A percentile compares a stretch with the other conserved stretches of the same genome.
These are phyloP conservation scores for Trichoderma gamsii DNA, from an alignment of 495 filamentous ascomycete species.

Conservation along the genomic window DNA sequence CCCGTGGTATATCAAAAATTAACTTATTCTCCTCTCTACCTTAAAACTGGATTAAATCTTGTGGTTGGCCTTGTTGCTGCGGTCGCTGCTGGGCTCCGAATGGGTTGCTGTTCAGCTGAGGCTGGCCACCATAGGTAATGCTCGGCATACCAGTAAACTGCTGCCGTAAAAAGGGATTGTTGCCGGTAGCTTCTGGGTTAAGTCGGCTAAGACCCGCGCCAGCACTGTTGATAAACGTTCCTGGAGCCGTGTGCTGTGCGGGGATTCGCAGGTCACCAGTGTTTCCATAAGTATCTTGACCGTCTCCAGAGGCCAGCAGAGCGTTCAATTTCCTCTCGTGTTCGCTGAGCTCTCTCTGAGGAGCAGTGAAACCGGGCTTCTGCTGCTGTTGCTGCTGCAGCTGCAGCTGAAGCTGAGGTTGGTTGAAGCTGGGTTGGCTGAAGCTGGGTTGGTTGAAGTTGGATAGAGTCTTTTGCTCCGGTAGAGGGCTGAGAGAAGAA, in stretches of 20 bases:
- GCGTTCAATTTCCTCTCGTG: slow-evolving; percentile 83
- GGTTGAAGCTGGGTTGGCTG: slow-evolving; percentile 37
- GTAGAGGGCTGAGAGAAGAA: slow-evolving; percentile 48
- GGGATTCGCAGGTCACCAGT: slow-evolving; percentile 91
- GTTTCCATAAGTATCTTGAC: slow-evolving; percentile 96
- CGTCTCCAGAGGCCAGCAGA: slow-evolving; percentile 81
- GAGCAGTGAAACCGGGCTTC: slow-evolving; percentile 29
- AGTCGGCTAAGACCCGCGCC: slow-evolving; percentile 67
- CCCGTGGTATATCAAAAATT: slow-evolving; percentile 3
- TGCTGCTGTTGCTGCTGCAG: slow-evolving; percentile 25
- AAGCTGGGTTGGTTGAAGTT: slow-evolving; percentile 40
- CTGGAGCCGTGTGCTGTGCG: slow-evolving; percentile 92
- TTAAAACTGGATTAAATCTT: slow-evolving; percentile 91
- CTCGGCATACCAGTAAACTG: slow-evolving; percentile 80
- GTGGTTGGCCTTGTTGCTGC: slow-evolving; percentile 57
- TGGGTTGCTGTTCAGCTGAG: slow-evolving; percentile 54
- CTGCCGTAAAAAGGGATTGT: slow-evolving; percentile 79
- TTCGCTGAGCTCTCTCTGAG: slow-evolving; percentile 56
- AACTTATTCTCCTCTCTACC: not conserved
- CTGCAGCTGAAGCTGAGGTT: slow-evolving; percentile 27
- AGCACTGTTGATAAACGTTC: slow-evolving; percentile 93
- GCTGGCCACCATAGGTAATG: slow-evolving; percentile 47
- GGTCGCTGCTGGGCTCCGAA: slow-evolving; percentile 57
- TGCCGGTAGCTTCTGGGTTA: slow-evolving; percentile 70
- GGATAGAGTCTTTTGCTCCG: slow-evolving; percentile 62